Conservation (phyloP, 2,329 filamentous ascomycete genomes). For the Chaetomium sp. region DNA sequence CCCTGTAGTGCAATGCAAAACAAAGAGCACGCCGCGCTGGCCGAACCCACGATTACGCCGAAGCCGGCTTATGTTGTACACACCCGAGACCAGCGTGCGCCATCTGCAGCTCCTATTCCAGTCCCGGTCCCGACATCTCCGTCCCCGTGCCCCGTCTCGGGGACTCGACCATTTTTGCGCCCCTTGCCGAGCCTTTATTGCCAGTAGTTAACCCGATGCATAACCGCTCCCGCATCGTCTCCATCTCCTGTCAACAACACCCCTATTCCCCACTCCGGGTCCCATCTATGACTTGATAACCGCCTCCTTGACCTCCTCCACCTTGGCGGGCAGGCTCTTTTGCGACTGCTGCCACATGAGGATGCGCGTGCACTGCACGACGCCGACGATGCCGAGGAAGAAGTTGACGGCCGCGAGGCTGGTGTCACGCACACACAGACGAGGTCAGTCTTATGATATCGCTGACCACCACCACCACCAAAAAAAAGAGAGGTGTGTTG, state of each 20-base stretch:
- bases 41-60: background rate
- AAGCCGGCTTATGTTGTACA: conserved; percentile 15
- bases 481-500: background rate
- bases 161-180: background rate
- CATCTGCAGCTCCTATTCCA: background rate
- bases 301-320: conserved; percentile 31
- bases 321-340: conserved; percentile 47
- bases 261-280: background rate
- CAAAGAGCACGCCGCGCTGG: background rate
- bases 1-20: background rate
- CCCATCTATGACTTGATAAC: conserved; percentile 25
- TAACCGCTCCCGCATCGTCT: background rate
- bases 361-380: conserved; percentile 81
- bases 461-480: background rate
- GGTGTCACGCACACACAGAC: conserved; percentile 39
- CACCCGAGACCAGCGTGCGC: conserved; percentile 1
- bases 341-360: conserved; percentile 63
- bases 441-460: background rate
- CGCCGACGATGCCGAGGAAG: conserved; percentile 87
- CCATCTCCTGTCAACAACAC: background rate
- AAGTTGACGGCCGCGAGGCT: conserved; percentile 96
- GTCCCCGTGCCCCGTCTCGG: background rate
- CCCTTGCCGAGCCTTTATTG: background rate
- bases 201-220: background rate
- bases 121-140: background rate